Base-by-base conservation (phyloP, 306 rosid species). In the Fragaria nilgerrensis region DNA sequence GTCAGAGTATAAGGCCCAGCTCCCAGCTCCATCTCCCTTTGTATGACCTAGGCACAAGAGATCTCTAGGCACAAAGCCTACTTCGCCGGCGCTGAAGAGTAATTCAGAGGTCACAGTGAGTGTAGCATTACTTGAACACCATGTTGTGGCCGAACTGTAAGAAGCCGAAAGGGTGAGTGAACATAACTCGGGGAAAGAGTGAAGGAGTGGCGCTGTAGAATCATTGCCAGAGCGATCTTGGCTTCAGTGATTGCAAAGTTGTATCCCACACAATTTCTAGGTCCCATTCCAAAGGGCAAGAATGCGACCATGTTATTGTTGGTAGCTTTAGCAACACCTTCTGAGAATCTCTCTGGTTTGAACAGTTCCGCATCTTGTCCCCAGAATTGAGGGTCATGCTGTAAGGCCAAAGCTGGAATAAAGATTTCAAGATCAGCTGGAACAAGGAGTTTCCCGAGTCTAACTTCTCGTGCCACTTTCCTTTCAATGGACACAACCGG, bases 381-480 rank as follows among this genome's bases (percentile, higher is more conserved):
- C 82, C 85, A 82, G n/a, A 68, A 34, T 48, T 50, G 62, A 29
- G 85, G 68, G 10, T 82, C 85, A 17, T 69, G 77, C 7, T 82
- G 82, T 39, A 78, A 12, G 11, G 77, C 73, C 10, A 82, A 32
- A 55, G 5, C 39, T 39, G 82, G 48, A 16, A 82, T 27, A 44
- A 1, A 0, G 65, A 82, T 37, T 16, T 34, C 25, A 1, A 73
- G 8, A 1, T 68, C 34, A 16, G 75, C 68, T 3, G 82, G 85
- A 43, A 82, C 64, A 52, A 58, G 27, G 17, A 73, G 70, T 2
- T 37, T 48, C 14, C 74, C 82, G 8, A 82, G 9, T 61, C 76
- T 65, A 39, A 37, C 70, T 66, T 73, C 72, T 45, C 71, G 68
- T 32, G 13, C 75, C 8, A 47, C 76, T 34, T 68, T 11, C 59